A percentile compares a stretch with the other conserved stretches of the same genome.
Evolutionary conservation across 2,329 filamentous ascomycete species (phyloP).

Genomic region (Colletotrichum tropicale): DNA sequence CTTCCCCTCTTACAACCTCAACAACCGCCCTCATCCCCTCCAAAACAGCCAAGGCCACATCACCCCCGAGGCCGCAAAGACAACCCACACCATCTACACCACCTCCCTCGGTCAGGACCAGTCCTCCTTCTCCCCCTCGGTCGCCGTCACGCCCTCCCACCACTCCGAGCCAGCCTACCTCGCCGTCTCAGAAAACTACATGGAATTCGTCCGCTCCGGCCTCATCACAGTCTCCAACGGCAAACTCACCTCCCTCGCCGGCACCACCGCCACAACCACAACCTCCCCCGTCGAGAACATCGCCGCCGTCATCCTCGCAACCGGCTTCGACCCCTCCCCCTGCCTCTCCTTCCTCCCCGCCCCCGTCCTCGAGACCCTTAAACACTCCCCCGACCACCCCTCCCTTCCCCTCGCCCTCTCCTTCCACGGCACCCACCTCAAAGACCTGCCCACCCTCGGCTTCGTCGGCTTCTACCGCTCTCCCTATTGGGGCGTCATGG

Average conservation of each 20-base stretch:
- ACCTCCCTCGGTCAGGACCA: constrained; percentile 58
- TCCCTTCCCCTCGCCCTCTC: constrained; percentile 70
- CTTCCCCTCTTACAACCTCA: constrained; percentile 72
- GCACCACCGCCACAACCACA: constrained; percentile 34
- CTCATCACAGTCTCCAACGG: constrained; percentile 58
- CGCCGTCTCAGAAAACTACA: constrained; percentile 74
- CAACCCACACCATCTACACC: constrained; percentile 56
- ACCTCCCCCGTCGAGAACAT: constrained; percentile 54
- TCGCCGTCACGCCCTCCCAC: constrained; percentile 39
- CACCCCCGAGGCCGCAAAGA: constrained; percentile 58
- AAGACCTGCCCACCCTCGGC: constrained; percentile 66
- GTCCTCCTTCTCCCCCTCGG: constrained; percentile 46
- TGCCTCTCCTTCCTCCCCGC: constrained; percentile 69
- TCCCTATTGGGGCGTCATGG: constrained; percentile 86
- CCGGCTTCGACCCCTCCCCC: constrained; percentile 71
- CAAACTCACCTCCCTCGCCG: constrained; percentile 42
- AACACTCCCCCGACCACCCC: constrained; percentile 57
- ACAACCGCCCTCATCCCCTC: constrained; percentile 63
- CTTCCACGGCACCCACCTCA: constrained; percentile 69
- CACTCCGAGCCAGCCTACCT: constrained; percentile 65
- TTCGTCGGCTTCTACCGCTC: constrained; percentile 87
- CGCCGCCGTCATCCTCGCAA: constrained; percentile 74
- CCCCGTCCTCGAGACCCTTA: constrained; percentile 58
- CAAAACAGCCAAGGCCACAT: constrained; percentile 70
- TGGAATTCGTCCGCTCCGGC: constrained; percentile 74